phyloP scores from a whole-genome alignment of 371 early-diverging fungal genomes.

The Phascolomyces articulosus region DNA sequence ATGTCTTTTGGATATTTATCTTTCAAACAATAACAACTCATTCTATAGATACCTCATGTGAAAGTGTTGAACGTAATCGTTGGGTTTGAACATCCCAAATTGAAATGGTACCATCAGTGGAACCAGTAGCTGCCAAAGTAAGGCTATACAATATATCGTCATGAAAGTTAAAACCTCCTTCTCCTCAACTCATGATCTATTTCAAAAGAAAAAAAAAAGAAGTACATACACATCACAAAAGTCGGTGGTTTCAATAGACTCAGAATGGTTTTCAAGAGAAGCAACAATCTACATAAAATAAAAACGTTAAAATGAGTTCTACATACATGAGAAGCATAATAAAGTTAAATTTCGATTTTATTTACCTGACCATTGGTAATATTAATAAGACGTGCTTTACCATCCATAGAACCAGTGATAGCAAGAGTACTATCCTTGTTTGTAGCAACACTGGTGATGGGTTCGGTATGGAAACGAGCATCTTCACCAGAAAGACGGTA shows the following conservation, averaged over 20 bases:
- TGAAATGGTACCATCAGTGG: conserved; percentile 84
- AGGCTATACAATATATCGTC: conserved; percentile 32
- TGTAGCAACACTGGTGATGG: conserved; percentile 79
- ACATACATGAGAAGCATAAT: conserved; percentile 16
- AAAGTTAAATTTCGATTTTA: background rate
- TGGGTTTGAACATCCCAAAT: conserved; percentile 88
- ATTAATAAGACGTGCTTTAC: conserved; percentile 78
- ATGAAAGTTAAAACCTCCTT: no score
- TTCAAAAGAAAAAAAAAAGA: no score
- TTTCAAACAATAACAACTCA: background rate
- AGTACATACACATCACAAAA: conserved; percentile 64
- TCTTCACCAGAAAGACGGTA: conserved; percentile 70
- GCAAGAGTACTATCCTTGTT: conserved; percentile 78
- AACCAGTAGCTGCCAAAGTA: conserved; percentile 83
- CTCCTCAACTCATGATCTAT: no score
- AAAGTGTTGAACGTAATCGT: conserved; percentile 68
- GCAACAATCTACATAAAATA: conserved; percentile 61
- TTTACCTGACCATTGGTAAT: conserved; percentile 65
- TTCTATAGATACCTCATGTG: conserved; percentile 58
- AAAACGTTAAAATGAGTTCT: background rate
- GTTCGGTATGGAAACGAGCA: conserved; percentile 86
- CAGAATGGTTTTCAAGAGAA: conserved; percentile 76
- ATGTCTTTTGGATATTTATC: background rate
- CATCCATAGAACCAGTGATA: conserved; percentile 82
- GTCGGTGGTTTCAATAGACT: conserved; percentile 77